A percentile compares a stretch with the other conserved stretches of the same genome.
Evolutionary conservation across 192 early-diverging fungal species (phyloP).

Genomic region (Anaeromyces robustus): DNA sequence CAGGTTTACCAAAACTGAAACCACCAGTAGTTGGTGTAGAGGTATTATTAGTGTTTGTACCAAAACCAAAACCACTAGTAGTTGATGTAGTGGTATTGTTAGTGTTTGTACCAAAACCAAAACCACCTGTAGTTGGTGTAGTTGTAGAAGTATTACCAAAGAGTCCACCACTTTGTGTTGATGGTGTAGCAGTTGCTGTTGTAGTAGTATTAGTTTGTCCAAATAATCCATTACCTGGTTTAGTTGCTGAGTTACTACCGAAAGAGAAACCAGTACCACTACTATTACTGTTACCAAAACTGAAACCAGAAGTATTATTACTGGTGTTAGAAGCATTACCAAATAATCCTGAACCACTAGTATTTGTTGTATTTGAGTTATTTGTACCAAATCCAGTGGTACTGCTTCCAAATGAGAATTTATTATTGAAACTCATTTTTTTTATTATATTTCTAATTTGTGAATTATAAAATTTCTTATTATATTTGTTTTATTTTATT

Average conservation of each 20-base stretch:
- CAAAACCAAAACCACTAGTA: conserved; percentile 9
- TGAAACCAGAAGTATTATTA: conserved; percentile 8
- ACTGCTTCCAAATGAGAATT: neutral
- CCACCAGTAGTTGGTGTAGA: conserved; percentile 4
- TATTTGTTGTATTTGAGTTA: neutral
- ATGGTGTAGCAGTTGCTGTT: conserved; percentile 6
- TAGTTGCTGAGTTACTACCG: neutral
- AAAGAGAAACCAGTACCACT: conserved; percentile 1
- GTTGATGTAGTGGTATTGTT: conserved; percentile 1
- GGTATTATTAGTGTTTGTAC: conserved; percentile 5
- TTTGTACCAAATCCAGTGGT: neutral
- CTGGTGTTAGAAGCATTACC: conserved; percentile 1
- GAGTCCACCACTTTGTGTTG: conserved; percentile 2
- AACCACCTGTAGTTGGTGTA: neutral
- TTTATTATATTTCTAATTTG: too few species aligned
- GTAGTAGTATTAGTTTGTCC: conserved; percentile 1
- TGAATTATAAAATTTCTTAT: too few species aligned
- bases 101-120: neutral
- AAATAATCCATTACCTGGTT: too few species aligned
- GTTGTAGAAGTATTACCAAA: conserved; percentile 9
- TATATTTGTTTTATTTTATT: too few species aligned
- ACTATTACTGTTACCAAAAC: conserved; percentile 8
- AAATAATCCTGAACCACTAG: neutral
- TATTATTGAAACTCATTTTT: too few species aligned
- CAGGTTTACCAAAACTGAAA: conserved; percentile 4